Conservation (phyloP, 352 stramenopile species). For the Blastocystis sp. region DNA sequence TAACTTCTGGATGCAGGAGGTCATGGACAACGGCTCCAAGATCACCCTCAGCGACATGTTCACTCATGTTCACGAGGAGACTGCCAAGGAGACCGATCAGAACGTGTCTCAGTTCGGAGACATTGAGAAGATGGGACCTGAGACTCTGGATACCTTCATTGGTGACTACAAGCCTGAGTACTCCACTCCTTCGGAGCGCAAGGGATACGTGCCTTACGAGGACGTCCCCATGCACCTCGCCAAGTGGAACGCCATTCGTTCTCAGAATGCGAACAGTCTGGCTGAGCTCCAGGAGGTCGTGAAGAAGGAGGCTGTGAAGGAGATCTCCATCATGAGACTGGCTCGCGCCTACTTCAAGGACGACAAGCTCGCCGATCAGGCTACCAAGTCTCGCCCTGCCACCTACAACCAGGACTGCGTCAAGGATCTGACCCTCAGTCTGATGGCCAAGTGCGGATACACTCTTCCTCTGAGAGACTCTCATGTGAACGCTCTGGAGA, state of each 20-base stretch:
- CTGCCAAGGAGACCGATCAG: constrained; percentile 49
- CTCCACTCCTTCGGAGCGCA: neutral
- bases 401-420: constrained; percentile 32
- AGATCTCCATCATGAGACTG: constrained; percentile 22
- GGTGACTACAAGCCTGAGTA: constrained; percentile 40
- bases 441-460: constrained; percentile 46
- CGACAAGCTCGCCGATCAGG: constrained; percentile 10
- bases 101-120: constrained; percentile 58
- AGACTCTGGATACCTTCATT: constrained; percentile 38
- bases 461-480: constrained; percentile 27
- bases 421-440: neutral
- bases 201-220: constrained; percentile 9
- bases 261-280: neutral
- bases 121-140: constrained; percentile 41
- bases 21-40: constrained; percentile 48
- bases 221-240: constrained; percentile 16
- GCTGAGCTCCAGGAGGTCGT: constrained; percentile 30
- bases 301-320: constrained; percentile 19
- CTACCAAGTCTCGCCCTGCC: constrained; percentile 21
- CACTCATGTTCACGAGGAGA: constrained; percentile 49
- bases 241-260: constrained; percentile 50
- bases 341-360: constrained; percentile 54
- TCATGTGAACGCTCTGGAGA: constrained; percentile 45
- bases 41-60: constrained; percentile 44
- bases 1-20: constrained; percentile 55